Evolutionary conservation across 345 rosid species (phyloP), one percentile per base, ranked within the genome.

Genomic region (Citrus cavaleriei): DNA sequence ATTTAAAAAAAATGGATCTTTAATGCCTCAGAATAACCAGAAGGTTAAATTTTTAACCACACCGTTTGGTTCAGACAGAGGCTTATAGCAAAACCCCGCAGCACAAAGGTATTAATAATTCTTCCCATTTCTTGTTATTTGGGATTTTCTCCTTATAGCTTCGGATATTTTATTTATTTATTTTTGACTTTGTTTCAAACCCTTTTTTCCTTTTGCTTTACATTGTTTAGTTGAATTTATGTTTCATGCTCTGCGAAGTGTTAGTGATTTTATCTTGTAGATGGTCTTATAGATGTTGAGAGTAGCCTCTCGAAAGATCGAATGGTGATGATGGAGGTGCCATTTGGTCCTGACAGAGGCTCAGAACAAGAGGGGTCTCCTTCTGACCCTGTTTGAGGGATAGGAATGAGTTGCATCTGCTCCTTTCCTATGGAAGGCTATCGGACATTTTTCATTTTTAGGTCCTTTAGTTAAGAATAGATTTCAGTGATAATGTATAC

Each of bases 41-140:
- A 80, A 65, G 83, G 81, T 78, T 46, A 22, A 40, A 21, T 19
- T 10, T 10, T 0, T 22, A 22, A 24, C 77, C 13, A 74, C 70
- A 57, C 78, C 80, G n/a, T 80, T 71, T 84, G 86, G 86, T 84
- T 59, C 86, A 84, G 84, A 84, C 86, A 78, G 84, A 77, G 84
- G 86, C 86, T 40, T 1, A 80, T 1, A 83, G n/a, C 70, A 46
- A 83, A 1, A 4, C 46, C 6, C 37, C 49, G 78, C 32, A 63
- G 60, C 78, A 70, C 14, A 51, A 51, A 70, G 61, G 74, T 51
- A 51, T 28, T 35, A 22, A 57, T 34, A 0, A 7, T 10, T 28
- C 24, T 28, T 9, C 74, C 61, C 74, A 70, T 9, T 51, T 30
- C 22, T 51, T 18, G 30, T 68, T 12, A 40, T 40, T n/a, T 40